Conservation (phyloP, 441 rosid species). For the Pelargonium cotyledonis region DNA sequence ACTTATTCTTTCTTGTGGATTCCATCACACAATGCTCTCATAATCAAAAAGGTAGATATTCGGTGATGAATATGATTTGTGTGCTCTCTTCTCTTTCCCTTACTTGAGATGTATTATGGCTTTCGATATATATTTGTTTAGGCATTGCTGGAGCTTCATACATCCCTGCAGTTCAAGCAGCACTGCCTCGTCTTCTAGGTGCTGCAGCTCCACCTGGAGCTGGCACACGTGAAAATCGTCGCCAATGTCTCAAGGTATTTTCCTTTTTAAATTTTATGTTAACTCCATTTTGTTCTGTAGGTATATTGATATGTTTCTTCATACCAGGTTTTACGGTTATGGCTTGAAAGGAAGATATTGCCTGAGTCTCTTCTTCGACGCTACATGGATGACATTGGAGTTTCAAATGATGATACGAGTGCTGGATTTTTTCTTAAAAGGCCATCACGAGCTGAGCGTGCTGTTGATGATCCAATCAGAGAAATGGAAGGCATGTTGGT, state of each 20-base stretch:
- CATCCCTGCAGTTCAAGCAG: constrained; percentile 73
- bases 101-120: not conserved
- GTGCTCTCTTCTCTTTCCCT: not conserved
- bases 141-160: constrained; percentile 69
- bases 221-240: constrained; percentile 68
- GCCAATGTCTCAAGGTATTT: constrained; percentile 80
- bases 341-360: constrained; percentile 85
- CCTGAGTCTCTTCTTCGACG: constrained; percentile 72
- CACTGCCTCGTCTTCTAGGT: constrained; percentile 61
- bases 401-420: constrained; percentile 46
- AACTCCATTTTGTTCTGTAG: not conserved
- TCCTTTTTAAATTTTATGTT: not conserved
- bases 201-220: constrained; percentile 91
- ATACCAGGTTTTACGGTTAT: constrained; percentile 80
- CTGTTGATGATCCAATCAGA: constrained; percentile 94
- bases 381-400: constrained; percentile 80
- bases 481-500: constrained; percentile 99
- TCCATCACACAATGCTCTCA: constrained; percentile 87
- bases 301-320: not conserved
- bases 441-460: constrained; percentile 89
- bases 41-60: constrained; percentile 59
- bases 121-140: constrained; percentile 2
- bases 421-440: constrained; percentile 76
- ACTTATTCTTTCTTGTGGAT: constrained; percentile 93
- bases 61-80: not conserved